phyloP scores from a whole-genome alignment of 2,329 filamentous ascomycete genomes.

The Dothistroma pini region DNA sequence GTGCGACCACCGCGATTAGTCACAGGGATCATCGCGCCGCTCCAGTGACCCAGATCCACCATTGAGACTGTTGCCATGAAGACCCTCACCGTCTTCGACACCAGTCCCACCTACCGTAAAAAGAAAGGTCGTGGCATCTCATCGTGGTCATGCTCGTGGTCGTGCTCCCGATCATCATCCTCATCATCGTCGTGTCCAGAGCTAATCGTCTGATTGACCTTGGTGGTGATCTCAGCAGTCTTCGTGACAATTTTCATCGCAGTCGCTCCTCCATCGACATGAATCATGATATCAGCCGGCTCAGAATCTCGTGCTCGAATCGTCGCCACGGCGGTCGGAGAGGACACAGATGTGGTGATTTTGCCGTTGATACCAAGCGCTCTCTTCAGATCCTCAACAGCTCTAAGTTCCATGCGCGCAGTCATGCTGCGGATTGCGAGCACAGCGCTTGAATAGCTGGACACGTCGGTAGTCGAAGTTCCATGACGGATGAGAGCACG shows the following conservation, averaged over 20 bases:
- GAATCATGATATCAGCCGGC: not conserved
- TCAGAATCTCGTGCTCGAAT: not conserved
- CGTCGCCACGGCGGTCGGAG: not conserved
- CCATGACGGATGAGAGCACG: not conserved
- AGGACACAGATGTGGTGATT: not conserved
- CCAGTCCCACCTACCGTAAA: not conserved
- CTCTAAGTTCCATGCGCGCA: not conserved
- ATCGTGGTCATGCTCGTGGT: constrained; percentile 17
- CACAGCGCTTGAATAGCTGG: not conserved
- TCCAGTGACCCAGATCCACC: not conserved
- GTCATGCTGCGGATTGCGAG: not conserved
- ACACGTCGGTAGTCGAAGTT: not conserved
- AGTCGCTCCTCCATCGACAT: not conserved
- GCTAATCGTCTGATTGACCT: not conserved
- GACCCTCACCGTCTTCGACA: not conserved
- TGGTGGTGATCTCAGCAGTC: not conserved
- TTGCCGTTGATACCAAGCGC: not conserved
- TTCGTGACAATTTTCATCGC: not conserved
- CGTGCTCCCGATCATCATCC: constrained; percentile 16
- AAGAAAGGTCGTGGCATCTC: not conserved
- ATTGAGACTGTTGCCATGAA: not conserved
- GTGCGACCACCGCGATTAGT: not conserved
- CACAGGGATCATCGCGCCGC: not conserved
- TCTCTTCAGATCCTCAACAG: not conserved
- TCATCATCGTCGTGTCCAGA: not conserved